A percentile compares a stretch with the other conserved stretches of the same genome.
phyloP scores from a whole-genome alignment of 345 rosid species.

The Moricandia arvensis region DNA sequence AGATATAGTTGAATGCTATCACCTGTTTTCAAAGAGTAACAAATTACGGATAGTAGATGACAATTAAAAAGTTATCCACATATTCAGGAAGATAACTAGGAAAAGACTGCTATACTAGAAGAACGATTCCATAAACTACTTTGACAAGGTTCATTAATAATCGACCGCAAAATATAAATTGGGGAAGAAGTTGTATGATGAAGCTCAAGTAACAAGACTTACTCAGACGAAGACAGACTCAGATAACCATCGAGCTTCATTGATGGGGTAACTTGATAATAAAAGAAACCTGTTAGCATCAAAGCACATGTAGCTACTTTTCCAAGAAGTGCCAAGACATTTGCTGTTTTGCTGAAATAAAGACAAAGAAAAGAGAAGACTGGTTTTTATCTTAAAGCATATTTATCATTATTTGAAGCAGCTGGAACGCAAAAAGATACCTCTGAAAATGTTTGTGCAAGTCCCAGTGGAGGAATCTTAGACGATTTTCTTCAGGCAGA shows the following conservation, averaged over 20 bases:
- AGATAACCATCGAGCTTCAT: conserved; percentile 50
- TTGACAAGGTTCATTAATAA: conserved; percentile 5
- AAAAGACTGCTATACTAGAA: conserved; percentile 1
- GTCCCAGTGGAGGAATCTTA: conserved; percentile 59
- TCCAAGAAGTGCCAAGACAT: conserved; percentile 69
- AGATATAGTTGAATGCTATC: conserved; percentile 1
- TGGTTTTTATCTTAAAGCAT: not conserved
- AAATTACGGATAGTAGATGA: not conserved
- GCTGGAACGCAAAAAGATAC: not conserved
- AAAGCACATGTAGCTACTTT: conserved; percentile 80
- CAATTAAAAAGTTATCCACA: not conserved
- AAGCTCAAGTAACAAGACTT: conserved; percentile 38
- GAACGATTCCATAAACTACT: conserved; percentile 13
- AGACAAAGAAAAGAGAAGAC: conserved; percentile 20
- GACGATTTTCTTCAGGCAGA: conserved; percentile 68
- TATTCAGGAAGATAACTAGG: not conserved
- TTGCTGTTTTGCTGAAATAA: conserved; percentile 72
- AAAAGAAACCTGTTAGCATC: conserved; percentile 83
- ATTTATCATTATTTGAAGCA: not conserved
- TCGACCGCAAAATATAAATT: not conserved
- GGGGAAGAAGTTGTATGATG: not conserved
- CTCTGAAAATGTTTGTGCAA: conserved; percentile 58
- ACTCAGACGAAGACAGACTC: conserved; percentile 57
- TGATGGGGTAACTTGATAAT: conserved; percentile 66
- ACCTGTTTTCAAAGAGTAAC: not conserved